A percentile compares a stretch with the other conserved stretches of the same genome.
phyloP scores from a whole-genome alignment of 1,284 basidiomycete genomes.

The Porodaedalea pini region DNA sequence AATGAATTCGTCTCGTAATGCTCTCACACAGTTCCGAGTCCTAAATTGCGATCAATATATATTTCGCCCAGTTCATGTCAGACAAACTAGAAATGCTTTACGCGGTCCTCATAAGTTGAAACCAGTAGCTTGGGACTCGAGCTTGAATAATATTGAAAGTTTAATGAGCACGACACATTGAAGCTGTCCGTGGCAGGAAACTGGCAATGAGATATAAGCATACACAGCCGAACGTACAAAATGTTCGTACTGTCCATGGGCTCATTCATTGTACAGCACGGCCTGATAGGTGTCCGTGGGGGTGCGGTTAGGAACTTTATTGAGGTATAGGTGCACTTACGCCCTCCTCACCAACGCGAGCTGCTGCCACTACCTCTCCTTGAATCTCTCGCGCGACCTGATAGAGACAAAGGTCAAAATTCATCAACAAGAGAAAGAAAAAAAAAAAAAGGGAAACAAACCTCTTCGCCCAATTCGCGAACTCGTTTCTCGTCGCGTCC shows the following conservation, averaged over 20 bases:
- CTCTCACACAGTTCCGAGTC: too few species aligned
- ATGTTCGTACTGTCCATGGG: background rate
- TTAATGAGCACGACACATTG: too few species aligned
- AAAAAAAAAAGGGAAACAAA: conserved; percentile 27
- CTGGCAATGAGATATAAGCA: too few species aligned
- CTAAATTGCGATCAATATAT: too few species aligned
- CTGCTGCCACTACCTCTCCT: conserved; percentile 15
- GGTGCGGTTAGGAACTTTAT: background rate
- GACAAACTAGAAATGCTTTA: too few species aligned
- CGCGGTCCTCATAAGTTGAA: too few species aligned
- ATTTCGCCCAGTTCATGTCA: too few species aligned
- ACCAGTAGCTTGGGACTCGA: too few species aligned
- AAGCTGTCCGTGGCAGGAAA: too few species aligned
- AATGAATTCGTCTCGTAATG: too few species aligned
- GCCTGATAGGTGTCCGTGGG: background rate
- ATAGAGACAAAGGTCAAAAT: background rate
- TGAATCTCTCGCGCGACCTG: conserved; percentile 17
- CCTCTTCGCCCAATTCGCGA: conserved; percentile 62
- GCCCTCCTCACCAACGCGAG: conserved; percentile 13
- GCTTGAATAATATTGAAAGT: too few species aligned
- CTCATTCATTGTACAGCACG: background rate
- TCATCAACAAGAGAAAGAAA: background rate
- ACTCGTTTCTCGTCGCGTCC: conserved; percentile 59
- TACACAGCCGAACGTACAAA: too few species aligned
- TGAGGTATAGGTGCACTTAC: background rate